Base-by-base conservation (phyloP, 495 filamentous ascomycete species). In the Articulospora tetracladia region DNA sequence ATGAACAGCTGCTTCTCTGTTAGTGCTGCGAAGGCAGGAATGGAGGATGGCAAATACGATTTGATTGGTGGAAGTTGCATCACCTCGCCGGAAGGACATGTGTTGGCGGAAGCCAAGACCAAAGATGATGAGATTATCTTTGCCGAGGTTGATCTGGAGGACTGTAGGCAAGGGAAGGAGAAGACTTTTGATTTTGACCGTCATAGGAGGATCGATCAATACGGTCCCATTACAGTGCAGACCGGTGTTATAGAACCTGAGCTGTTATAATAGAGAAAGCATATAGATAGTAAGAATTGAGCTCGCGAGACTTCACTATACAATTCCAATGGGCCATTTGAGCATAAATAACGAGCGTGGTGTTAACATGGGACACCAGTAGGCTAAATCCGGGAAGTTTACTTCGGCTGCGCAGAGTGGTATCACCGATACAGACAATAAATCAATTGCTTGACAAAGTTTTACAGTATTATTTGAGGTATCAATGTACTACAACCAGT, bases 41-140 rank as follows among this genome's bases (percentile, higher is more conserved):
- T 74, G 1, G 78, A 81, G 51, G 77, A 80, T 68, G 74, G 75
- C 10, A 66, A 66, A 28, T 73, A 67, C 58, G 74, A 73, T 22
- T 64, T 81, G 46, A 77, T 83, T 46, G 79, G 72, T 2, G 79
- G 76, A 2, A 78, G 75, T 34, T 76, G 73, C 58, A 80, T 80
- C 57, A 74, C 78, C 22, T 70, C 72, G 50, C 78, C 77, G 0
- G 75, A 78, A 24, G 79, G 78, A 1, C 74, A 81, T 48, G 66
- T 79, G 24, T 52, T 79, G n/a, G 77, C 75, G 0, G 74, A 80
- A 53, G 69, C 70, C 17, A 67, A 68, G 55, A 74, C 72, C 12
- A 69, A 68, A 26, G 76, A 66, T 8, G 78, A 81, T 60, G 78
- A 79, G 69, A 36, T 81, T 24, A 68, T 81, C 10, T 60, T 79